phyloP scores from a whole-genome alignment of 1,284 basidiomycete genomes.

The Phenoliferia sp. region DNA sequence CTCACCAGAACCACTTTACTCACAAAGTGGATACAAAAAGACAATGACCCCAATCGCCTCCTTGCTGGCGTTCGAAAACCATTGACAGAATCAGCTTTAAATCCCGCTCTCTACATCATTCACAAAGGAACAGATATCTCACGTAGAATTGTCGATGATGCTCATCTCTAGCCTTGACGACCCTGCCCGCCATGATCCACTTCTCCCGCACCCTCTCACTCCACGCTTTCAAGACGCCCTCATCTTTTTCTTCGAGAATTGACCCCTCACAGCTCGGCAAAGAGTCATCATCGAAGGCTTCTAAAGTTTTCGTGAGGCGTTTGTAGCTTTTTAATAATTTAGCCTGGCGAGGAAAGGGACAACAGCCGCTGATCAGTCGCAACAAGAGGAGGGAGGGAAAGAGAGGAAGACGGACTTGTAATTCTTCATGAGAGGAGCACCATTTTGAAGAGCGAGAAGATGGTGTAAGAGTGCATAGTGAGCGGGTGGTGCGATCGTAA shows the following conservation, averaged over 20 bases:
- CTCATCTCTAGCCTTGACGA: conserved; percentile 25
- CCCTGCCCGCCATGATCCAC: conserved; percentile 25
- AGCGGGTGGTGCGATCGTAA: conserved; percentile 15
- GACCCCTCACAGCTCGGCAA: conserved; percentile 3
- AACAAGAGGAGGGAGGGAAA: neutral
- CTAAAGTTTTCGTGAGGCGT: conserved; percentile 18
- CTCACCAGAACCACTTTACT: no score
- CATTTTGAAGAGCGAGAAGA: conserved; percentile 22
- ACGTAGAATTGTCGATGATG: conserved; percentile 33
- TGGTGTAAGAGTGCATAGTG: conserved; percentile 4
- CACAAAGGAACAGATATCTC: neutral
- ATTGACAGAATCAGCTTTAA: neutral
- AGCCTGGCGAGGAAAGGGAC: conserved; percentile 11
- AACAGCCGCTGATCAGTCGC: neutral
- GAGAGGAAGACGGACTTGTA: conserved; percentile 15
- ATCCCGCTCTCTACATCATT: neutral
- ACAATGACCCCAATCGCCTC: conserved; percentile 32
- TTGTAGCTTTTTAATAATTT: conserved; percentile 35
- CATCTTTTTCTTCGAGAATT: conserved; percentile 4
- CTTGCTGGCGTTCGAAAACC: conserved; percentile 7
- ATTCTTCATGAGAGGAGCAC: conserved; percentile 32
- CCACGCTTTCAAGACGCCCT: conserved; percentile 15
- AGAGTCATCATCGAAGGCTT: conserved; percentile 18
- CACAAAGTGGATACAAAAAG: conserved; percentile 27
- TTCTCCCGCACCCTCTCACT: conserved; percentile 20